Base-by-base conservation (phyloP, 768 basidiomycete genomes). In the Suillus sp. region DNA sequence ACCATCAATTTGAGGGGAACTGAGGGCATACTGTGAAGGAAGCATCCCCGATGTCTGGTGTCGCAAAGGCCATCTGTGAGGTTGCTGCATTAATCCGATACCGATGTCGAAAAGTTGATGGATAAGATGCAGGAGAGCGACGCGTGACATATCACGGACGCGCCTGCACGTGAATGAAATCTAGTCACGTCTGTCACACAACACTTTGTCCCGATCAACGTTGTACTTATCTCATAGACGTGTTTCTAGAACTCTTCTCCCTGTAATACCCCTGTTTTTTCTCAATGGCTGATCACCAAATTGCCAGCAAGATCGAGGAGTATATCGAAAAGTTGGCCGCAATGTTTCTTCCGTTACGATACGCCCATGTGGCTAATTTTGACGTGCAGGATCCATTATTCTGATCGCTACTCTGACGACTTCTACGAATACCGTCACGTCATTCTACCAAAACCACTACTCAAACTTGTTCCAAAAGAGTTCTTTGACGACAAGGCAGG, bases 361-460 rank as follows among this genome's bases (percentile, higher is more conserved):
- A 69, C 62, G 67, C 62, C 65, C 50, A 67, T 66, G 62, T 57
- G 40, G 25, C 60, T 51, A 60, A 34, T 61, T 58, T 60, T 61
- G 48, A 32, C 51, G 60, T 47, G 25, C 67, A 94, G 92, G 74
- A 95, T 95, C 69, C 89, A 93, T 71, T 95, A 95, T 73, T 95
- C 93, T 64, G 92, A 94, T 76, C 88, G 92, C 66, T 95, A 98
- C 75, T 86, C 92, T 9, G 96, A 99, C 77, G 93, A 96, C 75
- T 78, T 85, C 67, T 97, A 85, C 76, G 96, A 99, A 81, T 99
- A 98, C 74, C 91, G 94, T 62, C 96, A 99, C 77, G 96, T 99
- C 68, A 97, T 97, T 68, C 80, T 99, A 22, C 96, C 96, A 7
- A 97, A 97, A 74, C 92, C 91, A 62, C 87, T 99, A 67, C 83